phyloP scores from a whole-genome alignment of 2,329 filamentous ascomycete species.

The Trichophyton mentagrophytes region DNA sequence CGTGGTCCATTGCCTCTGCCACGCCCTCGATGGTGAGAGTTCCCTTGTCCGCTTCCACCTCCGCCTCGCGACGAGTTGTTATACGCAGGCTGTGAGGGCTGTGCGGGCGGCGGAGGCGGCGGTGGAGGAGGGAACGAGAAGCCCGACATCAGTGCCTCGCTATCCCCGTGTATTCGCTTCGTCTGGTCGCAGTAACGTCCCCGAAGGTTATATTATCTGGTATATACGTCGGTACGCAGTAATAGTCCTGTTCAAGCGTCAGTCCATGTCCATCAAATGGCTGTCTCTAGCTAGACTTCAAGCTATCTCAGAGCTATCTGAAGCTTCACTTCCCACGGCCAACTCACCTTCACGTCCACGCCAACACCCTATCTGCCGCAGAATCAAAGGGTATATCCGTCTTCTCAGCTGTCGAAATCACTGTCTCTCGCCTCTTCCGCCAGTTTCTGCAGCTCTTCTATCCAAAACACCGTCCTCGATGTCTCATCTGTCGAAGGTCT shows the following conservation, averaged over 20 bases:
- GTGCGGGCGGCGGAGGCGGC: slow-evolving; percentile 30
- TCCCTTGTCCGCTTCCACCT: slow-evolving; percentile 16
- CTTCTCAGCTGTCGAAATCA: neutral
- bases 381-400: too few species aligned
- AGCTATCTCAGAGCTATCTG: too few species aligned
- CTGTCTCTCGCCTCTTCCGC: neutral
- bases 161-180: neutral
- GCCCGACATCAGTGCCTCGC: slow-evolving; percentile 22
- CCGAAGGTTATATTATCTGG: too few species aligned
- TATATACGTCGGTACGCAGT: too few species aligned
- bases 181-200: too few species aligned
- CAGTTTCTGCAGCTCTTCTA: neutral
- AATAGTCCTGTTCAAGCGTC: too few species aligned
- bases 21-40: neutral
- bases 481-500: neutral
- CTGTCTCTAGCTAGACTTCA: too few species aligned
- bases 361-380: too few species aligned
- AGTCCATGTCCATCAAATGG: too few species aligned
- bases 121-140: slow-evolving; percentile 35
- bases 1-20: neutral
- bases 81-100: slow-evolving; percentile 14
- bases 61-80: slow-evolving; percentile 15
- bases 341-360: too few species aligned
- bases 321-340: too few species aligned
- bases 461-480: neutral